Evolutionary conservation across 164 flowering plant species (phyloP), one percentile per base, ranked within the genome.

Genomic region (Tetrastigma voinierianum): DNA sequence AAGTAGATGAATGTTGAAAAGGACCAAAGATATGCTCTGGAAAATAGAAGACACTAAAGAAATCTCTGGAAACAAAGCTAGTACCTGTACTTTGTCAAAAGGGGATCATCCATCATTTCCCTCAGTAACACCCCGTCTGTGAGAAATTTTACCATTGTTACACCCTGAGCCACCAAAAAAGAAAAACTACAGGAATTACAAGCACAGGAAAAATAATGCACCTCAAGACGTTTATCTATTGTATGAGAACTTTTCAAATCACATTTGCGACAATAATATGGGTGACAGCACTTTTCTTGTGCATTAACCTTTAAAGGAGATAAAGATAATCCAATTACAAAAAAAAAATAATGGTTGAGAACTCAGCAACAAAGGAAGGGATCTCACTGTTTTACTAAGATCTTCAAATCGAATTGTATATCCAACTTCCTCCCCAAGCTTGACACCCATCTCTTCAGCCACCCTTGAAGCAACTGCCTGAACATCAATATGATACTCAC

Each of bases 61-160:
- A 59, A 46, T 9, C 18, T 52, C 15, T 12, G 6, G 14, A 66
- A 32, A 43, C 32, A 11, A 12, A 54, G 55, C 10, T 14, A 55
- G 19, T 83, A 90, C 96, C 97, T 90, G 65, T 95, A 95, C 69
- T 89, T 89, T 70, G 93, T 86, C 79, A 95, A 79, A 65, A 95
- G 98, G 61, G 99, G 99, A 86, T 95, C 99, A 72, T 87, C 96
- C 99, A 95, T 95, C 99, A 92, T 95, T 77, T 95, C 99, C 70
- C 96, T 79, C 7, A 95, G 91, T 49, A 95, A 73, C 20, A 95
- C 93, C 63, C 98, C 99, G 80, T 95, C 98, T 3, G 98, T 95
- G 23, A 95, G 91, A 85, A 92, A 95, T 59, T 95, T 95, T 77
- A 95, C 78, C 83, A 49, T 72, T 3, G 98, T 95, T 23, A 74